These are phyloP conservation scores for Podila epicladia DNA, from an alignment of 192 early-diverging fungal species.

Conservation along the genomic window DNA sequence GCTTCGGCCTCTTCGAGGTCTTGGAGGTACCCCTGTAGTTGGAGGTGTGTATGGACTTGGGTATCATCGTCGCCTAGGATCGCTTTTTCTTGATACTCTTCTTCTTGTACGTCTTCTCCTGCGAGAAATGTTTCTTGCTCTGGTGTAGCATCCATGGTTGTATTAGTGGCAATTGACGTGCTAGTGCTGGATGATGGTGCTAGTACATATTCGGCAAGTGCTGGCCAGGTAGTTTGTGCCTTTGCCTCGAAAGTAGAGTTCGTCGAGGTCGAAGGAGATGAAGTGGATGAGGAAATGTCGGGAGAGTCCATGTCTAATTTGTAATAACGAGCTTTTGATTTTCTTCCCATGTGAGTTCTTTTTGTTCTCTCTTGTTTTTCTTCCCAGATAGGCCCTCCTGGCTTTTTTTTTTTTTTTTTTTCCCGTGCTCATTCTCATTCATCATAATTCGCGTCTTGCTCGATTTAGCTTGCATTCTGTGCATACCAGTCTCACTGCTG, in stretches of 20 bases:
- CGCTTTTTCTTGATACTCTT: background rate
- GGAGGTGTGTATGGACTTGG: slow-evolving; percentile 24
- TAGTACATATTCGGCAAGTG: too few species aligned
- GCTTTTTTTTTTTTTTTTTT: too few species aligned
- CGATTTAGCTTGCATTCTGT: too few species aligned
- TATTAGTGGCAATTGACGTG: background rate
- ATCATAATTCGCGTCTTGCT: too few species aligned
- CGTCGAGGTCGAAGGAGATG: slow-evolving; percentile 4
- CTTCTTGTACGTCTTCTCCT: slow-evolving; percentile 16
- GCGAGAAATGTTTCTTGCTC: slow-evolving; percentile 3
- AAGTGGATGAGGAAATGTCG: background rate
- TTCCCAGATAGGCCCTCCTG: too few species aligned
- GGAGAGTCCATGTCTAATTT: background rate
- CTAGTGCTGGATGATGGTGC: background rate
- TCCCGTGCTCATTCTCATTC: too few species aligned
- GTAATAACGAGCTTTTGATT: too few species aligned
- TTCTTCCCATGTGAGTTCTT: too few species aligned
- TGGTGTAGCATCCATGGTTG: background rate
- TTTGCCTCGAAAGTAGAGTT: background rate
- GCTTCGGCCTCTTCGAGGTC: slow-evolving; percentile 35
- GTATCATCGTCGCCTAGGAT: background rate
- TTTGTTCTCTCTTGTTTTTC: too few species aligned
- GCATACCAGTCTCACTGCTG: too few species aligned
- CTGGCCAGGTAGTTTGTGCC: background rate
- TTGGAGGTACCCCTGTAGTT: slow-evolving; percentile 37